Evolutionary conservation across 129 eudicot species (phyloP), one percentile per base, ranked within the genome.

Genomic region (Cynara cardunculus): DNA sequence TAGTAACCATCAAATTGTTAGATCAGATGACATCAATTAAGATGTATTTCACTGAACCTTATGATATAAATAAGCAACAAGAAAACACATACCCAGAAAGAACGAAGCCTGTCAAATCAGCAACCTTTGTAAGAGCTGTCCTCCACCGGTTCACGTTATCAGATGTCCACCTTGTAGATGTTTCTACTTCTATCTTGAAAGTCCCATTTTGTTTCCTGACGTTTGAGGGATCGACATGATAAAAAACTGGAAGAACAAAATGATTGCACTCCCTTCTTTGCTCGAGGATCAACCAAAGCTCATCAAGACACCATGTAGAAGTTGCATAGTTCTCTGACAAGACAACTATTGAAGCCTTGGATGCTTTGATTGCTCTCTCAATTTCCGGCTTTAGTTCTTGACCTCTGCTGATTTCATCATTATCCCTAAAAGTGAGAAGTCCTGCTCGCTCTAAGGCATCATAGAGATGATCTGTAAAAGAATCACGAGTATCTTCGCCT

Each of bases 301-400:
- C 80, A 0, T 61, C 59, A 61, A 76, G 80, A 31, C 80, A 62
- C 80, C 72, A 62, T 76, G 30, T 32, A 8, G 80, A 76, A 14
- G 5, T 76, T 25, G 80, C 80, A 61, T 62, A 76, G 72, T 74
- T 18, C 30, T 49, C 2, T 7, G 79, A 75, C 30, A 75, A 56
- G 1, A 75, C 30, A 10, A 56, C 49, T 3, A 75, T 59, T 28
- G 70, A 75, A 75, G 79, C 79, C 70, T 24, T 75, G 8, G 80
- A 76, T n/a, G 37, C 44, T 31, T 21, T 22, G 4, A 76, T 76
- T 62, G 80, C 80, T 62, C 18, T 62, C 8, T 24, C 31, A 2
- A 76, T 76, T 32, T 76, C 80, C 0, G 71, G 72, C 56, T 6
- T 46, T 5, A 76, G n/a, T 10, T 67, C 67, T 3, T n/a, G 41